These are phyloP conservation scores for Gnomoniopsis sp. DNA, from an alignment of 2,329 filamentous ascomycete species.

Conservation along the genomic window DNA sequence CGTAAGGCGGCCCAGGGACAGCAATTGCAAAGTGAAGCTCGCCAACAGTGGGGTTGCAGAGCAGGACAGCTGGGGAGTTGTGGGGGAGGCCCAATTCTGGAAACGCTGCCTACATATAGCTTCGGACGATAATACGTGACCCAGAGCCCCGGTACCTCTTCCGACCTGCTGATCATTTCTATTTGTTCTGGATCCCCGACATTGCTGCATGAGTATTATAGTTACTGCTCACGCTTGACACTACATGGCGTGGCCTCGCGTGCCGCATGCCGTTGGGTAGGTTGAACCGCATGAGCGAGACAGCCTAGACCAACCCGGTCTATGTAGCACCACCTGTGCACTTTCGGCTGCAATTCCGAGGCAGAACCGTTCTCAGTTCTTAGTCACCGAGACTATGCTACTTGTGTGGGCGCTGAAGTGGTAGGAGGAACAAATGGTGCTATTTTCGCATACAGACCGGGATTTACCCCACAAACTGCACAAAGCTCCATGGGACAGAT, in stretches of 20 bases:
- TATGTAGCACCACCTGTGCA: not conserved
- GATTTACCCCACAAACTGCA: slow-evolving; percentile 5
- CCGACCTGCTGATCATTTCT: not conserved
- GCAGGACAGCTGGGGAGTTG: not conserved
- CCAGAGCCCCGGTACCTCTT: not conserved
- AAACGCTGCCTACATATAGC: slow-evolving; percentile 9
- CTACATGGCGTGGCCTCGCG: not conserved
- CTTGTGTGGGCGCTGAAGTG: not conserved
- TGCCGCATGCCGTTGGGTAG: not conserved
- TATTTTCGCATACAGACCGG: not conserved
- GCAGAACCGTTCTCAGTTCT: not conserved
- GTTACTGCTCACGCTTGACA: not conserved
- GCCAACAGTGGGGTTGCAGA: not conserved
- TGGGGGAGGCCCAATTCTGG: not conserved
- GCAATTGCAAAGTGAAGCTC: not conserved
- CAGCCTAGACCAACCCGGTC: not conserved
- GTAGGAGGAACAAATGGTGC: not conserved
- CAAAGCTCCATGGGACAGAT: slow-evolving; percentile 3
- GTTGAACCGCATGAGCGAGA: not conserved
- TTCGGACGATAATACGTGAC: not conserved
- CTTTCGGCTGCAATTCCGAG: not conserved
- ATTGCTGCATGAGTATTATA: not conserved
- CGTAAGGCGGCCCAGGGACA: not conserved
- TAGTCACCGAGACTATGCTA: not conserved
- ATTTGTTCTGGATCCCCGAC: slow-evolving; percentile 7